These are phyloP conservation scores for Lasiosphaeris hirsuta DNA, from an alignment of 495 filamentous ascomycete genomes.

Conservation along the genomic window DNA sequence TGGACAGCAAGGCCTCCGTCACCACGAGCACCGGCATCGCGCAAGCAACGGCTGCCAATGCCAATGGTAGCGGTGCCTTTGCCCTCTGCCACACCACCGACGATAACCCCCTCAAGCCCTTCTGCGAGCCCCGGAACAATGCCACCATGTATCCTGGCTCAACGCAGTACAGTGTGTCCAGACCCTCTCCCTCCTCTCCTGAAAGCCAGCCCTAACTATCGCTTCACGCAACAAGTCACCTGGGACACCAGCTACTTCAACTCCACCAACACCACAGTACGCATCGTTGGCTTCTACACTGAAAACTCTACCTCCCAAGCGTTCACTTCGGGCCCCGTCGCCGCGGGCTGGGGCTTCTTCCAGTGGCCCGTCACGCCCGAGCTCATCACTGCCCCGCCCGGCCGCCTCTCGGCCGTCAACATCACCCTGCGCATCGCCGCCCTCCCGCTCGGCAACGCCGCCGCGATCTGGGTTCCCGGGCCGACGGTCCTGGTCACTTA, in stretches of 20 bases:
- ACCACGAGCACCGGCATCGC: slow-evolving; percentile 28
- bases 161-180: slow-evolving; percentile 38
- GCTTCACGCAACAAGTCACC: slow-evolving; percentile 33
- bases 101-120: slow-evolving; percentile 32
- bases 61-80: slow-evolving; percentile 32
- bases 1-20: slow-evolving; percentile 25
- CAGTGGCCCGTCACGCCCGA: slow-evolving; percentile 31
- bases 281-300: slow-evolving; percentile 38
- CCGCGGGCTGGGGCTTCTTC: slow-evolving; percentile 40
- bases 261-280: slow-evolving; percentile 32
- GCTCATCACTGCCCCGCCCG: slow-evolving; percentile 16
- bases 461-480: slow-evolving; percentile 26
- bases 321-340: slow-evolving; percentile 34
- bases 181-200: background rate
- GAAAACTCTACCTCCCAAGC: slow-evolving; percentile 27
- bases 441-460: slow-evolving; percentile 13
- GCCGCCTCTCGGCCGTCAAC: slow-evolving; percentile 31
- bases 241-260: slow-evolving; percentile 45
- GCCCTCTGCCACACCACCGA: slow-evolving; percentile 37
- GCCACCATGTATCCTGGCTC: slow-evolving; percentile 30
- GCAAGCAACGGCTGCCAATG: slow-evolving; percentile 29
- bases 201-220: background rate
- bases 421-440: slow-evolving; percentile 39
- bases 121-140: slow-evolving; percentile 36
- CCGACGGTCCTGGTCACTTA: slow-evolving; percentile 30